Evolutionary conservation across 208 protist species (phyloP), one percentile per base, ranked within the genome.

Genomic region (Trypanosoma brucei): DNA sequence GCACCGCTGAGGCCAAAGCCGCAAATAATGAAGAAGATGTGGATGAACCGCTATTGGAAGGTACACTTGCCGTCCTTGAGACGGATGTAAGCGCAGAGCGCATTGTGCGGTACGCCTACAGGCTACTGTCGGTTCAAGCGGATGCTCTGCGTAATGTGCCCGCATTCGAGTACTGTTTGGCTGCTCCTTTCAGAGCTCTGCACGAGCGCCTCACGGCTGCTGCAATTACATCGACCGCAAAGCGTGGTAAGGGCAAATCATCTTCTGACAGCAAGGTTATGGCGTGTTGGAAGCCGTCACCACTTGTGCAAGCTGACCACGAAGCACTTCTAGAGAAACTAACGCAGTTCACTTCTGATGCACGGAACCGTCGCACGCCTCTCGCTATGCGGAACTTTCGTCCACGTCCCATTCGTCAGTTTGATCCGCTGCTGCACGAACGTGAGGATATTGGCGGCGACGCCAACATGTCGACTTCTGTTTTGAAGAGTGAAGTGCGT

Each of bases 311-410:
- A 9, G 58, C 60, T 6, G 78, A 79, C 14, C 86, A 92, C 70
- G 75, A 74, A 44, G 70, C 68, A 1, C 69, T 88, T 14, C 48
- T 65, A 11, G 55, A 54, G 49, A 67, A 68, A 37, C 38, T 93
- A 50, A 34, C 54, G 22, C 64, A 63, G 46, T 33, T 66, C 30
- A 46, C 64, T 8, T 36, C 30, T 13, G 67, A 50, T 3, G 76
- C 74, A 33, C 68, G 79, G 48, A 49, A 59, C 35, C 67, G 71
- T 51, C 84, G 88, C 50, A 82, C 88, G 2, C 88, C 88, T 11
- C 73, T 94, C 3, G 81, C 83, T 14, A 94, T 94, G 88, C 88
- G 88, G 49, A 78, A 70, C 45, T 91, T 94, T 69, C 84, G 88
- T 5, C 88, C 88, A 0, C 84, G 88, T 1, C 88, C 88, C 37